phyloP scores from a whole-genome alignment of 2,329 filamentous ascomycete species.

The Colletotrichum chrysophilum region DNA sequence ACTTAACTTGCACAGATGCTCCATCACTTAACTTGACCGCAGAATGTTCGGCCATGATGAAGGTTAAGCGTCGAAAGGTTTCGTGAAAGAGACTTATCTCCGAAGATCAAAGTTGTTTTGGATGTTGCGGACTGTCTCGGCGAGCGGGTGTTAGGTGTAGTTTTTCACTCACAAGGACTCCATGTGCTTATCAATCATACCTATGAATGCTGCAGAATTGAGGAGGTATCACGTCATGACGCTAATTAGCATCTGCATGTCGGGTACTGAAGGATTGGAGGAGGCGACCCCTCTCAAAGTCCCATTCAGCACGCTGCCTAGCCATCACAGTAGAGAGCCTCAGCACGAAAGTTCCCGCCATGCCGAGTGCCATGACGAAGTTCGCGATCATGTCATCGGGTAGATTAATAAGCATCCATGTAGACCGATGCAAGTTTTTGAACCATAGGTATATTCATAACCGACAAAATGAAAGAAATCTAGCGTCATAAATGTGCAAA shows the following conservation, averaged over 20 bases:
- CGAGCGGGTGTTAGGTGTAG: neutral
- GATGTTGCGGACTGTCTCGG: neutral
- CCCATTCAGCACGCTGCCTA: neutral
- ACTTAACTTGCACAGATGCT: conserved; percentile 20
- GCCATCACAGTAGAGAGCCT: neutral
- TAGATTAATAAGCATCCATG: neutral
- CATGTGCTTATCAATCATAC: neutral
- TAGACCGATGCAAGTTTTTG: neutral
- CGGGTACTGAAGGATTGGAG: neutral
- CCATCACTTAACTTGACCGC: conserved; percentile 23
- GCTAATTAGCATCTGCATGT: neutral
- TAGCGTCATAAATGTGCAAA: neutral
- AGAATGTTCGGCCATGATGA: neutral
- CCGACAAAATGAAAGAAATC: neutral
- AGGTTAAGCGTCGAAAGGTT: neutral
- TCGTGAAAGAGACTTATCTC: neutral
- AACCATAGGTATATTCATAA: neutral
- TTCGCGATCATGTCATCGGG: neutral
- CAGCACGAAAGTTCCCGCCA: neutral
- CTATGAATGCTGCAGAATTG: neutral
- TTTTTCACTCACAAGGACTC: neutral
- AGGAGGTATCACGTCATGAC: neutral
- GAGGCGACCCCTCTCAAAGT: neutral
- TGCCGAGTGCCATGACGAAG: neutral
- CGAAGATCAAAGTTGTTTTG: neutral